Conservation (phyloP, 805 yeast genomes). For the Barnettozyma sucrosica region DNA sequence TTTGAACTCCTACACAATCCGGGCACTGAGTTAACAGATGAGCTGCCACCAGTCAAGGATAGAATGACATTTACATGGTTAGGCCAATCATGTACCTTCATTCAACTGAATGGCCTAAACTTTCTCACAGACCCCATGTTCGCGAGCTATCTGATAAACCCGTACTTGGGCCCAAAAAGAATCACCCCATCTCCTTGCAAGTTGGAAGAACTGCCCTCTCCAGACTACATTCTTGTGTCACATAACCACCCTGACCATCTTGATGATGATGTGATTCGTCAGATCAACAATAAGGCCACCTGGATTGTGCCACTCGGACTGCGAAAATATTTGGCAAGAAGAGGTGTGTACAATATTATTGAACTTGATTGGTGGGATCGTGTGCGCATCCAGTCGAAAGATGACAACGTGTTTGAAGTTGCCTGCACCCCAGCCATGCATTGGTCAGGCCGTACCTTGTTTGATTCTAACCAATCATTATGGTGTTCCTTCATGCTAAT, state of each 20-base stretch:
- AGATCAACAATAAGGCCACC: constrained; percentile 51
- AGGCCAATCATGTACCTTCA: constrained; percentile 82
- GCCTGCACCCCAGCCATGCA: constrained; percentile 95
- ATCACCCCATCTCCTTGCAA: constrained; percentile 72
- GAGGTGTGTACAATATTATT: constrained; percentile 54
- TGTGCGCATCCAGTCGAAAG: constrained; percentile 32
- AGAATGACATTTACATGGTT: constrained; percentile 79
- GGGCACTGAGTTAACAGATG: constrained; percentile 9
- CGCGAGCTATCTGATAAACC: constrained; percentile 53
- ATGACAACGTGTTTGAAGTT: constrained; percentile 53
- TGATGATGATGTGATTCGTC: constrained; percentile 52
- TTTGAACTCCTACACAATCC: constrained; percentile 21
- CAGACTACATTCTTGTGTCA: constrained; percentile 73
- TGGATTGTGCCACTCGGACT: constrained; percentile 92
- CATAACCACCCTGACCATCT: constrained; percentile 97
- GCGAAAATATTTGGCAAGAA: constrained; percentile 47
- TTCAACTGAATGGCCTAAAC: constrained; percentile 67
- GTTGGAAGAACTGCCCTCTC: constrained; percentile 55
- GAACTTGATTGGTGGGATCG: constrained; percentile 95
- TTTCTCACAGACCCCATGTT: constrained; percentile 85
- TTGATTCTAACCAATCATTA: constrained; percentile 72
- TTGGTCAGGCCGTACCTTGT: constrained; percentile 86
- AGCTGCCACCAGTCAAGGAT: constrained; percentile 33
- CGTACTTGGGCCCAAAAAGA: constrained; percentile 74
- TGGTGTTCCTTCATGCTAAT: constrained; percentile 86